Percentiles rank a stretch among this genome's conserved stretches.
These are phyloP conservation scores for Alternaria sp. DNA, from an alignment of 2,329 filamentous ascomycete genomes.

Conservation along the genomic window DNA sequence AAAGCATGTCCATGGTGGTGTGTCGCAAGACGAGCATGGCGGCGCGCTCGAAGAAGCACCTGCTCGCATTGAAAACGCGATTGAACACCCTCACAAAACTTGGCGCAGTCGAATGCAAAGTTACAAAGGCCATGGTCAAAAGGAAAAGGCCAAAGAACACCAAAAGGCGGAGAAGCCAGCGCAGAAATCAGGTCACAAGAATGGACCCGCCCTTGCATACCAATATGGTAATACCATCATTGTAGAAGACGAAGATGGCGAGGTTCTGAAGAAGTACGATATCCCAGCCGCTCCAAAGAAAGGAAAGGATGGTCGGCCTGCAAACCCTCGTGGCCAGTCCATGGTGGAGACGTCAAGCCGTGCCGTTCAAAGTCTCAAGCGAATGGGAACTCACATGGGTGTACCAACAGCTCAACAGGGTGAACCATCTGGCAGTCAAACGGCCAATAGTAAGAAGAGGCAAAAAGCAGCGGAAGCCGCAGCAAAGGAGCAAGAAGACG, in stretches of 20 bases:
- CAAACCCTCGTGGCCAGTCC: constrained; percentile 39
- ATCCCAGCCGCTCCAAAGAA: constrained; percentile 64
- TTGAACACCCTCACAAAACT: constrained; percentile 51
- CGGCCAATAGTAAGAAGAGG: constrained; percentile 34
- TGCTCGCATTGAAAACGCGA: constrained; percentile 49
- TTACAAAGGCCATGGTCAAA: constrained; percentile 54
- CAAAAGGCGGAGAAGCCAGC: constrained; percentile 45
- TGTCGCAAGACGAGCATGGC: constrained; percentile 60
- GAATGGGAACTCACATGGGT: constrained; percentile 65
- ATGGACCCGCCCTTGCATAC: constrained; percentile 81
- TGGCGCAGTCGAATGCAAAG: constrained; percentile 59
- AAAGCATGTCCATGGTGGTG: constrained; percentile 53
- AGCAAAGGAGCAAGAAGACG: constrained; percentile 66
- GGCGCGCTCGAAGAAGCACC: constrained; percentile 49
- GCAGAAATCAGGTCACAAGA: constrained; percentile 51
- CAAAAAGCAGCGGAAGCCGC: constrained; percentile 25
- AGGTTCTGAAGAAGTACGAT: constrained; percentile 86
- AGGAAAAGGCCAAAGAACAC: constrained; percentile 49
- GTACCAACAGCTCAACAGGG: constrained; percentile 41
- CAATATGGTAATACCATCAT: constrained; percentile 91
- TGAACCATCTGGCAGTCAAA: constrained; percentile 33
- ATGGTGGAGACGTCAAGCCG: constrained; percentile 46
- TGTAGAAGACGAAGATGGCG: constrained; percentile 84
- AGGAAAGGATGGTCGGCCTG: constrained; percentile 36
- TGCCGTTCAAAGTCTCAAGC: constrained; percentile 57